These are phyloP conservation scores for Kluyveromyces dobzhanskii DNA, from an alignment of 805 yeast genomes.

Conservation along the genomic window DNA sequence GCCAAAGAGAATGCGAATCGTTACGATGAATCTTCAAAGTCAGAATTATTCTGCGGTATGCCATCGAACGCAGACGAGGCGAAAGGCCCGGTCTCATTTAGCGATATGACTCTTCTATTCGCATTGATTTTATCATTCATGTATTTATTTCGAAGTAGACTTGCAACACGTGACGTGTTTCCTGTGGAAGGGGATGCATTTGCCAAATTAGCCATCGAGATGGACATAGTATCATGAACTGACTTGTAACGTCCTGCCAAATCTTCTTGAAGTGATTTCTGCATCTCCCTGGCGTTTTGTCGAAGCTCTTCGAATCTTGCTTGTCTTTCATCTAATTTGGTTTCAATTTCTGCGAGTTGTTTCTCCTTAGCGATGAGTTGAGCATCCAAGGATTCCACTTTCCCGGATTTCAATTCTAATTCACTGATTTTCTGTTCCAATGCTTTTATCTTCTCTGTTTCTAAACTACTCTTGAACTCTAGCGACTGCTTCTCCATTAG, in stretches of 20 bases:
- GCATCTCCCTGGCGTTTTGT: conserved; percentile 4
- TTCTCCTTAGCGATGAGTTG: conserved; percentile 7
- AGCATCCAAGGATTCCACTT: conserved; percentile 1
- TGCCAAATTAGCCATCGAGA: conserved; percentile 5
- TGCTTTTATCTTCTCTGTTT: background rate
- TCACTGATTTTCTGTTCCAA: background rate
- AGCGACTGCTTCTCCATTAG: background rate
- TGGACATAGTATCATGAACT: conserved; percentile 6
- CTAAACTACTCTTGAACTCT: background rate
- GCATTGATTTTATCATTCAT: conserved; percentile 2
- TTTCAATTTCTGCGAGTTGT: conserved; percentile 6
- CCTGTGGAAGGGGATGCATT: background rate
- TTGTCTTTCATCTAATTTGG: conserved; percentile 3
- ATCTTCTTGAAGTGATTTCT: conserved; percentile 3
- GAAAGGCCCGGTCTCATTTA: conserved; percentile 3
- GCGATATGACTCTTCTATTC: conserved; percentile 7
- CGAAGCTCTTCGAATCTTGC: conserved; percentile 4
- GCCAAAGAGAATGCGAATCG: too few species aligned
- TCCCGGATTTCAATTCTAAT: background rate
- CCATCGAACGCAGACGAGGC: background rate
- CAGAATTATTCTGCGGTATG: conserved; percentile 2
- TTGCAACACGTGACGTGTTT: conserved; percentile 5
- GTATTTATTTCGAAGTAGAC: conserved; percentile 7
- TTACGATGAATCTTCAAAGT: background rate
- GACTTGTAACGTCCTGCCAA: conserved; percentile 6